Percentiles rank a stretch among this genome's conserved stretches.
These are phyloP conservation scores for Hyparrhenia diplandra DNA, from an alignment of 176 grass and related monocot genomes.

Conservation along the genomic window DNA sequence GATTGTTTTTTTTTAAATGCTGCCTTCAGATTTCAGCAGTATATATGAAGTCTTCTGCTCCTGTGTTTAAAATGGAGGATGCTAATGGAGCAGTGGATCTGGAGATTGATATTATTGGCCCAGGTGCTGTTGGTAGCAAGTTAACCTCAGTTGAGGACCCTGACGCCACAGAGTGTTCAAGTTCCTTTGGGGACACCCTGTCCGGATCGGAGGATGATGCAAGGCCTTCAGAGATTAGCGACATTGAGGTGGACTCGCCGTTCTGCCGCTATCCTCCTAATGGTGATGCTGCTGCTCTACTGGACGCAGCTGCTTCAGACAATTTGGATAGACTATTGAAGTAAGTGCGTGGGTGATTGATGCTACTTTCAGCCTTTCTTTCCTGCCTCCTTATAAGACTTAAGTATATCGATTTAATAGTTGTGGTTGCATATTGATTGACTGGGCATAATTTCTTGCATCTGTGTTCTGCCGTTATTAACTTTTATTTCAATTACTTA, in stretches of 20 bases:
- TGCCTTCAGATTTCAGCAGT: not conserved
- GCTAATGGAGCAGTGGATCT: slow-evolving; percentile 26
- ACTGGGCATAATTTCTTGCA: not conserved
- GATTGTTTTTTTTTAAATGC: not conserved
- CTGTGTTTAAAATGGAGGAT: slow-evolving; percentile 28
- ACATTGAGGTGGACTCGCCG: slow-evolving; percentile 80
- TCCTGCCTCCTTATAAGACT: not conserved
- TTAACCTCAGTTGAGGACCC: slow-evolving; percentile 46
- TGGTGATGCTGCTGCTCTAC: slow-evolving; percentile 55
- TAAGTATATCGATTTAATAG: no score
- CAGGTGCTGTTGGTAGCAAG: slow-evolving; percentile 13
- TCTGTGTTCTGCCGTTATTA: not conserved
- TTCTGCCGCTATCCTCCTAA: slow-evolving; percentile 50
- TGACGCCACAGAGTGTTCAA: slow-evolving; percentile 78
- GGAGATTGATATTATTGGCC: slow-evolving; percentile 42
- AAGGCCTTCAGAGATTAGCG: slow-evolving; percentile 60
- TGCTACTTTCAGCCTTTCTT: not conserved
- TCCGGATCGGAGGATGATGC: slow-evolving; percentile 65
- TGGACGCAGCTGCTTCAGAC: slow-evolving; percentile 48
- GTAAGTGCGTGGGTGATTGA: slow-evolving; percentile 44
- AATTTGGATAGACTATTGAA: slow-evolving; percentile 53
- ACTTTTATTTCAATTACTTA: not conserved
- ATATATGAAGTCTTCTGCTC: not conserved
- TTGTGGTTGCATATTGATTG: no score
- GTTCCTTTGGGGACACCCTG: slow-evolving; percentile 84